A percentile compares a stretch with the other conserved stretches of the same genome.
Conservation (phyloP, 495 filamentous ascomycete species). For the Penicillium daleae region DNA sequence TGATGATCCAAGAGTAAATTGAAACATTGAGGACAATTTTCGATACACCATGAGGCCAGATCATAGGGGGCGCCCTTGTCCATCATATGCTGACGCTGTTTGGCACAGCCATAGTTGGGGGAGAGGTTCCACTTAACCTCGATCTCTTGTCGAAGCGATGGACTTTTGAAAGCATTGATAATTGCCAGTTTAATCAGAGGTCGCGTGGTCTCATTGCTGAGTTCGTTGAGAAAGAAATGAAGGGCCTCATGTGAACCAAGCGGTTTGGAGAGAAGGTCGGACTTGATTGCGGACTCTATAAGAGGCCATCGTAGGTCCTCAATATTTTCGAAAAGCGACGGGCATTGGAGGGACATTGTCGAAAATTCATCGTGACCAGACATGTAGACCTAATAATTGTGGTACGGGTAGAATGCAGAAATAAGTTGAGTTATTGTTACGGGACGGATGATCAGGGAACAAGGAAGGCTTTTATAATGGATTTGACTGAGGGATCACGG, state of each 20-base stretch:
- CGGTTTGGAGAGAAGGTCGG: background rate
- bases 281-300: background rate
- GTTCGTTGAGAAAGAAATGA: background rate
- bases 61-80: background rate
- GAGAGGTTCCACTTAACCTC: background rate
- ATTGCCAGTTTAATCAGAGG: background rate
- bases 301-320: background rate
- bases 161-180: background rate
- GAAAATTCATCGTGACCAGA: background rate
- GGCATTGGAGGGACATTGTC: background rate
- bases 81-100: background rate
- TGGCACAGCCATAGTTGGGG: background rate
- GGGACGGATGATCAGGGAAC: too few relatives aligned
- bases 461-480: too few relatives aligned
- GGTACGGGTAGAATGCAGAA: too few relatives aligned
- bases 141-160: background rate
- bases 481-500: too few relatives aligned
- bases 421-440: too few relatives aligned
- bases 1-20: background rate
- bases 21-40: background rate
- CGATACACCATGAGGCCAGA: background rate
- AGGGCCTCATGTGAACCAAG: background rate
- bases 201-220: background rate
- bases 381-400: too few relatives aligned
- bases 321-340: background rate